Evolutionary conservation across 2,329 filamentous ascomycete species (phyloP).

Genomic region (Penicillium glabrum): DNA sequence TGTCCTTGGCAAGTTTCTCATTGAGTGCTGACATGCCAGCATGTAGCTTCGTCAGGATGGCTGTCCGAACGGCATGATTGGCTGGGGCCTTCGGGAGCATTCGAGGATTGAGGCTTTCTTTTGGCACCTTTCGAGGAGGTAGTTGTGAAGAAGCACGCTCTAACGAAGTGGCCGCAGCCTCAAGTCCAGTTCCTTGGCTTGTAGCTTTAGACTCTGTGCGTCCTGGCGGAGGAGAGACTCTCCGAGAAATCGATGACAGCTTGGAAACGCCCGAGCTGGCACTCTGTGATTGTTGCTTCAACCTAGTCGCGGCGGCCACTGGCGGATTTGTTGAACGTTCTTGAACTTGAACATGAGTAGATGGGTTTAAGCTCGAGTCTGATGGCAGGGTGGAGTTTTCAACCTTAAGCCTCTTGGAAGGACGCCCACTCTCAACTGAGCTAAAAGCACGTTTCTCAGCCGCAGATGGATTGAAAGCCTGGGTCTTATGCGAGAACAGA

Average conservation of each 20-base stretch:
- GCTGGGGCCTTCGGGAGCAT: slow-evolving; percentile 46
- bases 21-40: slow-evolving; percentile 44
- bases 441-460: slow-evolving; percentile 17
- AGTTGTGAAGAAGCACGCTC: slow-evolving; percentile 8
- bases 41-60: slow-evolving; percentile 47
- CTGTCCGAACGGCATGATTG: slow-evolving; percentile 40
- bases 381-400: neutral
- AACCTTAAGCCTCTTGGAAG: slow-evolving; percentile 30
- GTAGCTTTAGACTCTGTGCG: slow-evolving; percentile 1
- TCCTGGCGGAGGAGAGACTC: slow-evolving; percentile 28
- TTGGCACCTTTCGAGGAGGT: slow-evolving; percentile 33
- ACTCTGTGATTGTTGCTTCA: slow-evolving; percentile 8
- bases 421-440: slow-evolving; percentile 16
- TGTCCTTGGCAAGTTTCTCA: slow-evolving; percentile 34
- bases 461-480: slow-evolving; percentile 16
- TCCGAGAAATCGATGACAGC: slow-evolving; percentile 24
- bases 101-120: slow-evolving; percentile 47
- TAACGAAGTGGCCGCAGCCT: neutral
- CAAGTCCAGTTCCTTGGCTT: neutral
- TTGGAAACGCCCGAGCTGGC: slow-evolving; percentile 12
- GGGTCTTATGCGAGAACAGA: slow-evolving; percentile 55
- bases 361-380: neutral
- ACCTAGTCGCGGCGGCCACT: neutral
- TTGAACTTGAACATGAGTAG: neutral
- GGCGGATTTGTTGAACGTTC: neutral